A percentile compares a stretch with the other conserved stretches of the same genome.
phyloP scores from a whole-genome alignment of 305 asterid species.

The Plantago lanceolata region DNA sequence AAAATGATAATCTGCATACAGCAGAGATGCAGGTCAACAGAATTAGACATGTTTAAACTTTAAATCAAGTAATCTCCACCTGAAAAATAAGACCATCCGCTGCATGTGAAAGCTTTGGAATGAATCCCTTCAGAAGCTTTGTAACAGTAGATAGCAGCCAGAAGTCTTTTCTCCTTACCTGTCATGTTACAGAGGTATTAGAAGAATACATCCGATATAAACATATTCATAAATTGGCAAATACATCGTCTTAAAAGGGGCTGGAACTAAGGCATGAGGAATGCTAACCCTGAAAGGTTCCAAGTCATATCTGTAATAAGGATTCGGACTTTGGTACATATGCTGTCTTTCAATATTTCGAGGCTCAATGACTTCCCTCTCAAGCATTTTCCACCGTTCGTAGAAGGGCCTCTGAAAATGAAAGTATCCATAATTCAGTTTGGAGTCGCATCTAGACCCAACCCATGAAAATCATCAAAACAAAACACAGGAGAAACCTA shows the following conservation, averaged over 20 bases:
- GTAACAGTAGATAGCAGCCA: constrained; percentile 92
- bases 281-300: constrained; percentile 89
- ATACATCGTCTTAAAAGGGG: not conserved
- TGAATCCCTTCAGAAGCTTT: constrained; percentile 77
- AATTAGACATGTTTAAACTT: constrained; percentile 18
- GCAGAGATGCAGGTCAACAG: constrained; percentile 2
- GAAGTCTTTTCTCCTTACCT: constrained; percentile 97
- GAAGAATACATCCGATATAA: constrained; percentile 24
- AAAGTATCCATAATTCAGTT: constrained; percentile 15
- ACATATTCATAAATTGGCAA: not conserved
- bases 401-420: constrained; percentile 73
- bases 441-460: constrained; percentile 12
- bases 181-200: constrained; percentile 30
- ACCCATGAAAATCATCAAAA: constrained; percentile 9
- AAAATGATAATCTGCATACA: not conserved
- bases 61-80: constrained; percentile 37
- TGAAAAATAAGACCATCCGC: constrained; percentile 99
- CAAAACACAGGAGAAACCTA: not conserved
- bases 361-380: constrained; percentile 89
- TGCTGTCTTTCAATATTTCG: constrained; percentile 71
- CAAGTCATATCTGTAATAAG: constrained; percentile 78
- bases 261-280: constrained; percentile 21
- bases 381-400: constrained; percentile 95
- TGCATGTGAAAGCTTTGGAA: constrained; percentile 87
- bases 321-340: constrained; percentile 62